These are phyloP conservation scores for Coniferiporia weirii DNA, from an alignment of 1,284 basidiomycete species.

Conservation along the genomic window DNA sequence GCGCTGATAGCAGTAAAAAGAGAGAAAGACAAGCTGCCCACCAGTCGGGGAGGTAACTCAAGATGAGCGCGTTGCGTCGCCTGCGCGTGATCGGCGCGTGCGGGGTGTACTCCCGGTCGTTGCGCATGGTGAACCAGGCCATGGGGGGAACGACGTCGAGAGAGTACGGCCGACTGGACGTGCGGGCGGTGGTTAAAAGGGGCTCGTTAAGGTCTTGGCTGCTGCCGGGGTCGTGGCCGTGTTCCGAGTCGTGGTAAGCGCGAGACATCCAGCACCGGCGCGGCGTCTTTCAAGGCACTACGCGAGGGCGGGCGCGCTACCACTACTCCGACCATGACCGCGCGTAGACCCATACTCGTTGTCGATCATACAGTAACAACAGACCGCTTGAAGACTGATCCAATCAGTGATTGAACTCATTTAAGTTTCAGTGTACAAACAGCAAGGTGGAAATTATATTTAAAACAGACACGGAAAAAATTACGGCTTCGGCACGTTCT, in stretches of 20 bases:
- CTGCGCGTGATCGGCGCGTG: conserved; percentile 3
- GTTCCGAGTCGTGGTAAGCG: background rate
- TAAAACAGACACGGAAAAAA: no score
- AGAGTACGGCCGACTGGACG: background rate
- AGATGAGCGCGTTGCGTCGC: conserved; percentile 32
- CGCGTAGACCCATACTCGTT: no score
- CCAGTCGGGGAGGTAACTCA: conserved; percentile 73
- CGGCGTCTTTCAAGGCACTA: no score
- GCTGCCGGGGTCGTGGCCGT: background rate
- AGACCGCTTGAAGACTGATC: no score
- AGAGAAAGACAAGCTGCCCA: conserved; percentile 29
- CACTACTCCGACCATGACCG: no score
- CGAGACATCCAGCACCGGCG: background rate
- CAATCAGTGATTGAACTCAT: no score
- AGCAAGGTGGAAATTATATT: background rate
- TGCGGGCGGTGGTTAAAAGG: background rate
- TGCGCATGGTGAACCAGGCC: conserved; percentile 14
- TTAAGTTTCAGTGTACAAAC: no score
- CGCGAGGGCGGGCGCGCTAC: no score
- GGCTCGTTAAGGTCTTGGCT: background rate
- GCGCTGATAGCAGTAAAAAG: conserved; percentile 6
- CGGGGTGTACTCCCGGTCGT: background rate
- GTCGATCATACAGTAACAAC: no score
- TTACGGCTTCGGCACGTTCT: conserved; percentile 33
- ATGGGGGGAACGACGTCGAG: background rate